Percentiles rank a stretch among this genome's conserved stretches.
Evolutionary conservation across 768 basidiomycete genomes (phyloP).

Genomic region (Pisolithus albus): DNA sequence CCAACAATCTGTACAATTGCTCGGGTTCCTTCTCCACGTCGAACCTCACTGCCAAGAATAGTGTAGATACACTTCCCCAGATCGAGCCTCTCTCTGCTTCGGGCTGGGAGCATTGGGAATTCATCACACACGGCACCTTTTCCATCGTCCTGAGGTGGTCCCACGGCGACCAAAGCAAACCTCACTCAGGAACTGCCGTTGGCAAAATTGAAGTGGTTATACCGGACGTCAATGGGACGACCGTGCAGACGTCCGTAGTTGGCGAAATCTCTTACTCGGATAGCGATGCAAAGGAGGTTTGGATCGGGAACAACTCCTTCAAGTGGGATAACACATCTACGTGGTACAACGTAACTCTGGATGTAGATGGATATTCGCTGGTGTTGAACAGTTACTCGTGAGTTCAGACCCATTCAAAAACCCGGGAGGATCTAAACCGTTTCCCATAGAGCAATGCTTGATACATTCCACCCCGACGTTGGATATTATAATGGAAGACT

Average conservation of each 20-base stretch:
- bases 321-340: constrained; percentile 6
- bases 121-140: constrained; percentile 9
- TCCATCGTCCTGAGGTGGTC: constrained; percentile 11
- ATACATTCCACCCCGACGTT: constrained; percentile 12
- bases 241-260: background rate
- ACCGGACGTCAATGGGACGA: constrained; percentile 4
- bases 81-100: background rate
- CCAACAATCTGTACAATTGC: constrained; percentile 13
- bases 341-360: constrained; percentile 12
- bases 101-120: constrained; percentile 14
- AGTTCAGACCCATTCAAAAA: background rate
- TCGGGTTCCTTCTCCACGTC: constrained; percentile 6
- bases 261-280: constrained; percentile 1
- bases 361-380: constrained; percentile 5
- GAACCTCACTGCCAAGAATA: constrained; percentile 10
- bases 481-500: constrained; percentile 10
- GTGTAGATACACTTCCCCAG: constrained; percentile 14
- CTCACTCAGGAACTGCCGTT: background rate
- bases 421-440: background rate
- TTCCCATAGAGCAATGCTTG: constrained; percentile 2
- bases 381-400: constrained; percentile 10
- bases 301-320: constrained; percentile 6
- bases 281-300: constrained; percentile 2
- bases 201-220: constrained; percentile 8
- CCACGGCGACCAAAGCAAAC: constrained; percentile 6